Conservation (phyloP, 768 basidiomycete species). For the Dioszegia aurantiaca region DNA sequence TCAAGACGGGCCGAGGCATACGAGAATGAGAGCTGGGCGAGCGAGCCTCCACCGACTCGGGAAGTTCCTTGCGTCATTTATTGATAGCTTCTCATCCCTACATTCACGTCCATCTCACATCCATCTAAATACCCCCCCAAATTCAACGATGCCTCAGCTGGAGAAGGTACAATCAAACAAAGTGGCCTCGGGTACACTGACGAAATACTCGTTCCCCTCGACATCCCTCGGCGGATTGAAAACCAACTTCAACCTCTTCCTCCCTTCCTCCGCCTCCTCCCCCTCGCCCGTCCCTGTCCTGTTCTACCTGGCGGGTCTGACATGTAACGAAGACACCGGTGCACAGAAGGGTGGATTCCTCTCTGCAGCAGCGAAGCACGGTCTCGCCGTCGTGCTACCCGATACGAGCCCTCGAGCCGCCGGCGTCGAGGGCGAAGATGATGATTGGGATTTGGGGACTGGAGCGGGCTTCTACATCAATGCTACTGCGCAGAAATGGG, state of each 20-base stretch:
- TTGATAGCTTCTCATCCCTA: neutral
- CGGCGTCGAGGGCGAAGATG: constrained; percentile 64
- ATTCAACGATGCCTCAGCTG: constrained; percentile 52
- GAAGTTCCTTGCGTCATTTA: too few species aligned
- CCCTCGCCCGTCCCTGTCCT: constrained; percentile 64
- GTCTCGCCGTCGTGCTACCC: constrained; percentile 87
- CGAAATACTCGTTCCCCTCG: constrained; percentile 61
- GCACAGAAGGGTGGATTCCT: constrained; percentile 93
- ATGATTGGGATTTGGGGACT: constrained; percentile 84
- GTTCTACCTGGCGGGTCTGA: constrained; percentile 75
- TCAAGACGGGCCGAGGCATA: too few species aligned
- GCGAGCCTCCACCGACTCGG: too few species aligned
- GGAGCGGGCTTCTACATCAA: constrained; percentile 97
- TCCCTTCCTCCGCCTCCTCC: constrained; percentile 63
- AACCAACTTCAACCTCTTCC: constrained; percentile 82
- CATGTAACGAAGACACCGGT: constrained; percentile 62
- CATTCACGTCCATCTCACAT: neutral
- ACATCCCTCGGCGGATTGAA: constrained; percentile 50
- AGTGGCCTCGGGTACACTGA: constrained; percentile 73
- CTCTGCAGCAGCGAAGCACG: constrained; percentile 75
- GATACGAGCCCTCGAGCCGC: constrained; percentile 95
- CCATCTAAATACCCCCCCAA: neutral
- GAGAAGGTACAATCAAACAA: constrained; percentile 73
- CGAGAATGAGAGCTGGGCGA: too few species aligned
- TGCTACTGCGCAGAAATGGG: constrained; percentile 64